Evolutionary conservation across 805 yeast species (phyloP).

Genomic region (Zygoascus ofunaensis): DNA sequence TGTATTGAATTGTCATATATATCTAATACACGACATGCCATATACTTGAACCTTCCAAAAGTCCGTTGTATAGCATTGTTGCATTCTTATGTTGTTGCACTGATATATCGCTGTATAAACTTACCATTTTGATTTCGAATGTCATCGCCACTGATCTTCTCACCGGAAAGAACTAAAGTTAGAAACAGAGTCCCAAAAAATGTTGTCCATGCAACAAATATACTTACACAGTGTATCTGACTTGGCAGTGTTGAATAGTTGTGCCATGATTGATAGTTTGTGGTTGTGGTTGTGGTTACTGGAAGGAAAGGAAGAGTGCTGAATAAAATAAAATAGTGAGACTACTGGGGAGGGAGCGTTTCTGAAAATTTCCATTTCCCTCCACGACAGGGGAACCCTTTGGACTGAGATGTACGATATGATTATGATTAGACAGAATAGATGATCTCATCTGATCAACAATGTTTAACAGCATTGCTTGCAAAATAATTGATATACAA

Average conservation of each 20-base stretch:
- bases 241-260: conserved; percentile 69
- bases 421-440: background rate
- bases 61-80: no score
- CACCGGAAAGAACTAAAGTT: conserved; percentile 72
- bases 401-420: background rate
- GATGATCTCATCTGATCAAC: no score
- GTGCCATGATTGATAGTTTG: conserved; percentile 36
- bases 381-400: background rate
- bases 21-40: no score
- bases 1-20: no score
- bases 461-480: no score
- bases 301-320: background rate
- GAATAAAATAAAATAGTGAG: no score
- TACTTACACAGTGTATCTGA: conserved; percentile 74
- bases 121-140: conserved; percentile 82
- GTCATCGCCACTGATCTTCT: conserved; percentile 91
- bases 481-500: no score
- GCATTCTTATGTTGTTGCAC: no score
- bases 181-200: conserved; percentile 6
- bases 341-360: no score
- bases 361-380: background rate
- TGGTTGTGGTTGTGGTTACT: background rate
- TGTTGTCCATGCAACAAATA: background rate
- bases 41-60: no score
- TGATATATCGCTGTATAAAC: conserved; percentile 2